Percentiles rank a stretch among this genome's conserved stretches.
Conservation (phyloP, 2,329 filamentous ascomycete species). For the Cryphonectria parasitica region DNA sequence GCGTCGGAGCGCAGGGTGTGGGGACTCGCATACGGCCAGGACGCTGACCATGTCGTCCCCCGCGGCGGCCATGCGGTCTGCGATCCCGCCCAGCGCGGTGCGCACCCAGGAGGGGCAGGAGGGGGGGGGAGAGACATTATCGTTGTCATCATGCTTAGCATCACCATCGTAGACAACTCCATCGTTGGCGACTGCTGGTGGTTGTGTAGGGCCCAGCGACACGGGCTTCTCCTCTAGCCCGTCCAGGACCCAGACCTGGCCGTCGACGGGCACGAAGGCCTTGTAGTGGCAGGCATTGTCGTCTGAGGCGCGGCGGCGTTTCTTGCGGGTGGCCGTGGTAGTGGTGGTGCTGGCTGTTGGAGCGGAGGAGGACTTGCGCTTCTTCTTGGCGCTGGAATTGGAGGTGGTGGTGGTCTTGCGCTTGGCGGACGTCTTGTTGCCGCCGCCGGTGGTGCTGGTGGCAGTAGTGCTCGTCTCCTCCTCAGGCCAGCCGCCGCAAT, state of each 20-base stretch:
- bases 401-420: not conserved
- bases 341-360: not conserved
- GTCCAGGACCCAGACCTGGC: constrained; percentile 84
- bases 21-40: constrained; percentile 72
- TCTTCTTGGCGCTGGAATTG: constrained; percentile 20
- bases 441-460: constrained; percentile 34
- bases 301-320: constrained; percentile 42
- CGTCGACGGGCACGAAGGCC: constrained; percentile 76
- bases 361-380: constrained; percentile 27
- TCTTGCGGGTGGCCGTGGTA: constrained; percentile 39
- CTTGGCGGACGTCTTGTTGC: constrained; percentile 36
- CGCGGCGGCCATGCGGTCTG: constrained; percentile 67
- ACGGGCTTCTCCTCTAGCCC: constrained; percentile 76
- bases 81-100: constrained; percentile 68
- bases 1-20: constrained; percentile 53
- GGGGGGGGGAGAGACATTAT: constrained; percentile 40
- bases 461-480: constrained; percentile 20
- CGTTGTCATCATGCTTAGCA: constrained; percentile 9
- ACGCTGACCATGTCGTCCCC: constrained; percentile 73
- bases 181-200: not conserved
- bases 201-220: constrained; percentile 55
- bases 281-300: constrained; percentile 85
- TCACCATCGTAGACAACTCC: not conserved
- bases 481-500: constrained; percentile 41
- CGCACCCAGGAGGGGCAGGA: constrained; percentile 59